Evolutionary conservation across 192 early-diverging fungal genomes (phyloP), one percentile per base, ranked within the genome.

Genomic region (Anaeromyces robustus): DNA sequence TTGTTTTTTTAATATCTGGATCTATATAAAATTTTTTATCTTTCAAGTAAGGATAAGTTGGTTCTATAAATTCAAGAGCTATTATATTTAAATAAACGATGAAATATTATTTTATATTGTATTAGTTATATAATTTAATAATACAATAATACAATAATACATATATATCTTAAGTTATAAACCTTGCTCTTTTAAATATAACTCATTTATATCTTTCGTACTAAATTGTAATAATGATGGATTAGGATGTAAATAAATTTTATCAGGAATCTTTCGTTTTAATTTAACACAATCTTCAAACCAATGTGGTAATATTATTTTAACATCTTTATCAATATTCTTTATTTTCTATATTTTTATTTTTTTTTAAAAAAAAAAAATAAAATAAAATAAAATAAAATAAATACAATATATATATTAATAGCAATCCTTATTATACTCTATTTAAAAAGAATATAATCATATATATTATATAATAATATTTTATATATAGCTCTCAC

Each of bases 301-400:
- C 89, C 92, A 95, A 78, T 93, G 91, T 43, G 93, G 93, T 30
- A 95, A 82, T 79, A 95, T 86, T 19, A 90, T 77, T 78, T 83
- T 88, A 41, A 92, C 87, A n/a, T 85, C 86, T 31, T 86, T 80
- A 80, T 89, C 86, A 26, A 84, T 85, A 77, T 86, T 81, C 39
- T 81, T 77, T 79, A 84, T 86, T 26, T 68, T 68, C 52, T 68
- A n/a, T 11, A 26, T 22, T n/a, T n/a, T n/a, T 52, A 16, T 41
- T 41, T 34, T 34, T 34, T 34, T 34, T 34, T 34, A 7, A 7
- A 34, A 34, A 34, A 34, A 34, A 34, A 34, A 7, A 34, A 34
- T 7, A 34, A 34, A 34, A 34, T 7, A 34, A 34, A 34, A 34
- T 7, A 34, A 34, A 34, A 34, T 34, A 34, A 34, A 34, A n/a